Evolutionary conservation across 805 yeast genomes (phyloP), one percentile per base, ranked within the genome.

Genomic region (Saccharomycopsis amapae): DNA sequence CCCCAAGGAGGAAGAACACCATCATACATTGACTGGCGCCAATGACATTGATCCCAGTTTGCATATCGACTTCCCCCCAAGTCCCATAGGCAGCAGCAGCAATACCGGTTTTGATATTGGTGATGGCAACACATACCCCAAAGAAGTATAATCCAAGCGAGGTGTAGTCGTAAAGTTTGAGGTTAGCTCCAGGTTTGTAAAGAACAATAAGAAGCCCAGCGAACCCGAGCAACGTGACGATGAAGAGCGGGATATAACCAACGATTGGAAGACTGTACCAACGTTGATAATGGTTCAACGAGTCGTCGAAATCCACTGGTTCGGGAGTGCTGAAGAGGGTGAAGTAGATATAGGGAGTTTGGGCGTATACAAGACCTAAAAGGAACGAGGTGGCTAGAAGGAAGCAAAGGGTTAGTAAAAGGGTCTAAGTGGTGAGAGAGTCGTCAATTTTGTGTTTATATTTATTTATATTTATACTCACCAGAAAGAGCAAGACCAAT

Each of bases 1-100:
- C 84, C 53, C 96, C 97, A 19, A 77, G 59, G 43, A 89, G 67
- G 15, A 84, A 69, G 44, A 86, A 62, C 6, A 84, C 76, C 54
- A 85, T 71, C 71, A 90, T 81, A 32, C 82, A 73, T 64, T 82
- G 81, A 24, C 93, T 80, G 4, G 97, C 97, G 34, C 93, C 96
- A 58, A 93, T 76, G 33, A 93, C 96, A 53, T 85, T 86, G 57
- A 90, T 65, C 25, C 97, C 97, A 19, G 95, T 85, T 50, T 72
- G 71, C 61, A 75, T 78, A 57, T 85, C 85, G 42, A 93, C 95
- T 42, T 90, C 97, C 54, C 96, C 97, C 97, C 97, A 90, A 50
- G 78, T 70, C 37, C 88, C 89, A 48, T 73, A 63, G 23, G 78
- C 56, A 45, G 86, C 76, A 46, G 89, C 76, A 55, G 74, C 73